These are phyloP conservation scores for Penicillium manginii DNA, from an alignment of 495 filamentous ascomycete genomes.

Conservation along the genomic window DNA sequence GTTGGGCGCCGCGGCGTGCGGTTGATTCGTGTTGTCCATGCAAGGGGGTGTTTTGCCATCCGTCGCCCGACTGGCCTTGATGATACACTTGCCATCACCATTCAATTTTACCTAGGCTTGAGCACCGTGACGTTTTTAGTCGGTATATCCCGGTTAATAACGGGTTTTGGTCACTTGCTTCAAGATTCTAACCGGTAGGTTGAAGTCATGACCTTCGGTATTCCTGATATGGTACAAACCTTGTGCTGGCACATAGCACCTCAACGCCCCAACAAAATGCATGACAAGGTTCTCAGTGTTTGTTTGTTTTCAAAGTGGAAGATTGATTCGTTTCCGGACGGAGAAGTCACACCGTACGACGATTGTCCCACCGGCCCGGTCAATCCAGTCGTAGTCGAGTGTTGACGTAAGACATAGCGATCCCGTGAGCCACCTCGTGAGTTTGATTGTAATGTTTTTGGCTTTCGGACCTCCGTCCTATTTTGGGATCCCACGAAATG, in stretches of 20 bases:
- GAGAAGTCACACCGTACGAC: background rate
- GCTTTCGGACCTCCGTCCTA: background rate
- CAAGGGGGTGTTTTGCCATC: background rate
- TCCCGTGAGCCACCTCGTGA: background rate
- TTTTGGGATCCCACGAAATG: background rate
- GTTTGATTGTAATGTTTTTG: background rate
- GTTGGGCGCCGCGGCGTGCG: background rate
- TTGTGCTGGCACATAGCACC: background rate
- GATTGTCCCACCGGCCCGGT: background rate
- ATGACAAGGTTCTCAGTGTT: background rate
- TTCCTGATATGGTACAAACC: conserved; percentile 8
- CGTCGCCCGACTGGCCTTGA: background rate
- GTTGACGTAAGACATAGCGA: background rate
- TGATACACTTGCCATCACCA: background rate
- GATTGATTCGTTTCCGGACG: background rate
- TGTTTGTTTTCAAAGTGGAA: background rate
- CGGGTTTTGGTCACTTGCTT: background rate
- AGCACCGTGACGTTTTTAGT: background rate
- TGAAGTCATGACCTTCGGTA: conserved; percentile 1
- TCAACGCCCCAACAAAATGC: background rate
- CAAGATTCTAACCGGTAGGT: background rate
- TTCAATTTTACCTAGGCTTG: background rate
- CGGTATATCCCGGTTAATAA: conserved; percentile 5
- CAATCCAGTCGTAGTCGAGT: background rate
- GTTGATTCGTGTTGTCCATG: background rate